Evolutionary conservation across 164 flowering plant species (phyloP).

Genomic region (Macadamia tetraphylla): DNA sequence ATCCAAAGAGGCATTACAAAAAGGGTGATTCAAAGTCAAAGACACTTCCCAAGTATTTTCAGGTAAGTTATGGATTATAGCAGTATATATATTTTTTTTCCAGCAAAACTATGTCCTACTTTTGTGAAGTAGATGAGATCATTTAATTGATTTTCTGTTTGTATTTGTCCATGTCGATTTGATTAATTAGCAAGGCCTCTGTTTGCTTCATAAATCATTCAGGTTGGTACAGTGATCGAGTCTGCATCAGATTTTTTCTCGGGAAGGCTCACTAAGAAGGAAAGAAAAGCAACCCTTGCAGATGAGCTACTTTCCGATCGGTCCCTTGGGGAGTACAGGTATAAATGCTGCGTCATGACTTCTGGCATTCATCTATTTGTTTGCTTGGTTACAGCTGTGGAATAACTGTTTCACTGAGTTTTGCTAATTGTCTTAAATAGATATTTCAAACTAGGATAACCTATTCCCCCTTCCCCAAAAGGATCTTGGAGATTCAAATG

Average conservation of each 20-base stretch:
- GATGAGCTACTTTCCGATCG: constrained; percentile 76
- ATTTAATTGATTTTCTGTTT: background rate
- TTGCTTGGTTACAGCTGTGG: background rate
- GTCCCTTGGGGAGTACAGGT: constrained; percentile 56
- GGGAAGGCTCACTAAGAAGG: constrained; percentile 79
- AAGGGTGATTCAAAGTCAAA: constrained; percentile 66
- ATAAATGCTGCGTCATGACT: too few relatives aligned
- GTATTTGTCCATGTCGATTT: background rate
- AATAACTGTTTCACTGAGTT: background rate
- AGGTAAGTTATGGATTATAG: constrained; percentile 35
- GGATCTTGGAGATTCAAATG: too few relatives aligned
- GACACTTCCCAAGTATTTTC: constrained; percentile 76
- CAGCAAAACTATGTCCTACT: too few relatives aligned
- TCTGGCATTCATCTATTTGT: background rate
- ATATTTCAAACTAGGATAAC: background rate
- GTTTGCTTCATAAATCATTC: background rate
- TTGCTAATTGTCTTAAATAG: background rate
- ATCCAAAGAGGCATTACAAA: constrained; percentile 94
- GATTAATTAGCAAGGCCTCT: background rate
- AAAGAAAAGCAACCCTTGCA: constrained; percentile 74
- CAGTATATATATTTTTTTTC: background rate
- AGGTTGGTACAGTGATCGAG: constrained; percentile 87
- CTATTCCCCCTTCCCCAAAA: too few relatives aligned
- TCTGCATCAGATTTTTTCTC: constrained; percentile 62
- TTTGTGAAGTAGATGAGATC: background rate